phyloP scores from a whole-genome alignment of 495 filamentous ascomycete genomes.

The Penicillium diatomitis region DNA sequence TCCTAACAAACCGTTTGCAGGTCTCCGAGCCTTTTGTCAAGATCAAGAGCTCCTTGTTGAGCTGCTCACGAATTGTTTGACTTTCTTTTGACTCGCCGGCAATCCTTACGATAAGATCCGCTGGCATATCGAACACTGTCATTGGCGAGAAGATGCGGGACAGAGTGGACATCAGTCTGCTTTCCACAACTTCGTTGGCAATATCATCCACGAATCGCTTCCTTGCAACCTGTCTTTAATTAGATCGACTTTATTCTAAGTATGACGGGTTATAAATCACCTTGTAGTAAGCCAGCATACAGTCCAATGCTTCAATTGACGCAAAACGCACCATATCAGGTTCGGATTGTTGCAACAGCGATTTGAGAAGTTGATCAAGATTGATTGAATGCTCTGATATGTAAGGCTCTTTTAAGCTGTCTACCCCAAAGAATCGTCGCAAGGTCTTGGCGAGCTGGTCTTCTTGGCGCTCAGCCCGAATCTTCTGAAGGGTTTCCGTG shows the following conservation, averaged over 20 bases:
- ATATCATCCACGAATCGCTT: not conserved
- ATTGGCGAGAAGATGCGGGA: too few species aligned
- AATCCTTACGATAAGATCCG: slow-evolving; percentile 35
- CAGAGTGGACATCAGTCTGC: too few species aligned
- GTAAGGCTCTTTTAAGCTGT: not conserved
- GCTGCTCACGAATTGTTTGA: slow-evolving; percentile 36
- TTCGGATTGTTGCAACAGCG: not conserved
- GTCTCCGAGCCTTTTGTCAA: too few species aligned
- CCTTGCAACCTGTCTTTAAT: not conserved
- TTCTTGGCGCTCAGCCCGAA: not conserved
- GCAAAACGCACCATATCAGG: not conserved
- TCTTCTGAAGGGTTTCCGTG: not conserved
- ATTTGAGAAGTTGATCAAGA: not conserved
- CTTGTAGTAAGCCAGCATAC: not conserved
- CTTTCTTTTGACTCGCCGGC: slow-evolving; percentile 49
- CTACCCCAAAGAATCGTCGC: not conserved
- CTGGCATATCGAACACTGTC: slow-evolving; percentile 28
- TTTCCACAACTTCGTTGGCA: not conserved
- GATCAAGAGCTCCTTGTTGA: slow-evolving; percentile 39
- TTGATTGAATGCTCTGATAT: not conserved
- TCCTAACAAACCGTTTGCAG: too few species aligned
- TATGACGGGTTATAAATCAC: not conserved
- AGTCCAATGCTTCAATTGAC: not conserved
- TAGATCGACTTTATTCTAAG: not conserved
- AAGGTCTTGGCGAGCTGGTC: too few species aligned